Evolutionary conservation across 2,329 filamentous ascomycete genomes (phyloP).

Genomic region (Coniella vitis): DNA sequence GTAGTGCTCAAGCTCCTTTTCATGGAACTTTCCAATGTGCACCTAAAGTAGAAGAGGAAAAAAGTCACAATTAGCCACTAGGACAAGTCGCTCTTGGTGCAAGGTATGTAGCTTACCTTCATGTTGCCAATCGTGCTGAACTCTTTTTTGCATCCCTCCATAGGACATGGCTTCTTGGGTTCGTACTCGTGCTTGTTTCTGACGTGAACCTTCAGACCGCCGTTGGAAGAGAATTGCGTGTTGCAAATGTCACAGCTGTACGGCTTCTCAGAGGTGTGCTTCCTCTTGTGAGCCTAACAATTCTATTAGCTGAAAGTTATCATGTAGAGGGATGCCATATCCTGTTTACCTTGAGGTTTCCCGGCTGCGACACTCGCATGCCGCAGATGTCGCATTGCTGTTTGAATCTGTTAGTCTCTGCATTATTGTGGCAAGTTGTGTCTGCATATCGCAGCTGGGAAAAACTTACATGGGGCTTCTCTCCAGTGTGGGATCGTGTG

Average conservation of each 20-base stretch:
- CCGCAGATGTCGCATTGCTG: constrained; percentile 46
- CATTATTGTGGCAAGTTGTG: not conserved
- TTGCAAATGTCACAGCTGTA: constrained; percentile 74
- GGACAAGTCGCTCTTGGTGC: not conserved
- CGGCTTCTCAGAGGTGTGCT: constrained; percentile 82
- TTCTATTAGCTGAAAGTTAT: constrained; percentile 1
- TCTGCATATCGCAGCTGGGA: not conserved
- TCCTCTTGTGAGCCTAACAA: constrained; percentile 69
- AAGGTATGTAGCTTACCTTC: constrained; percentile 51
- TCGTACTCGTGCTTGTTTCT: constrained; percentile 64
- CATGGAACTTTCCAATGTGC: constrained; percentile 13
- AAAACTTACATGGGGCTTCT: constrained; percentile 76
- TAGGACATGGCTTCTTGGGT: constrained; percentile 73
- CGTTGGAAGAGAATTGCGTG: constrained; percentile 77
- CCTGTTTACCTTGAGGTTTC: constrained; percentile 71
- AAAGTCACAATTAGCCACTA: not conserved
- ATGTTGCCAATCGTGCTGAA: constrained; percentile 90
- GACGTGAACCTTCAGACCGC: constrained; percentile 78
- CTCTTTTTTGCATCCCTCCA: constrained; percentile 78
- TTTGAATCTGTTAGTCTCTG: constrained; percentile 15
- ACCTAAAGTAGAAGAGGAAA: not conserved
- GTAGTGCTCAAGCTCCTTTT: not conserved
- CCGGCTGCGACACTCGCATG: constrained; percentile 79
- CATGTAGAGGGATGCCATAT: not conserved
- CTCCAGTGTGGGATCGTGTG: constrained; percentile 77